Base-by-base conservation (phyloP, 257 asterid species). In the Pogostemon cablin region DNA sequence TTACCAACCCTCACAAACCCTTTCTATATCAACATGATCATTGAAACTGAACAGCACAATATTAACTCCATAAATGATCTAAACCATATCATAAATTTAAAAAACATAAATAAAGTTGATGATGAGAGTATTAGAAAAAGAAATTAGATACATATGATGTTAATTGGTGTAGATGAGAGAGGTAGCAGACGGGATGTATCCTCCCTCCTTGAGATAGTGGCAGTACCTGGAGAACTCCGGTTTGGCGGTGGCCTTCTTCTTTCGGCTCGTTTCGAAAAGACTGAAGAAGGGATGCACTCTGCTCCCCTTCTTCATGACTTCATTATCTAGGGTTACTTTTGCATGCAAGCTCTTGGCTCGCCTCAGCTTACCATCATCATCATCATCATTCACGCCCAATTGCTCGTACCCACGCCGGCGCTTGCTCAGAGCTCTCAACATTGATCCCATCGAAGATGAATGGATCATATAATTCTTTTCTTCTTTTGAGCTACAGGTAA, bases 161-260 rank as follows among this genome's bases (percentile, higher is more conserved):
- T 20, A 20, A 20, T 20, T 20, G 25, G 0, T 20, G 25, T 20
- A 20, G 0, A 20, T 20, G 25, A 20, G 25, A 20, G 25, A 20
- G 25, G 25, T 20, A 20, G 25, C 25, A 20, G 25, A 20, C 25
- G 25, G 25, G 25, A 20, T 50, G 76, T 0, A 44, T 47, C 95
- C 96, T 15, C 92, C 96, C 61, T 91, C 96, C 84, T 69, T 87
- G 37, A 91, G 62, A 69, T 91, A 91, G 78, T 89, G 84, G 72
- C 89, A 25, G 66, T 91, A 91, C 69, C 96, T 89, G 0, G 91
- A 86, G 77, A 91, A 86, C 62, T 89, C 96, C 0, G 98, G 96
- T 55, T 79, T 89, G 1, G 93, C 86, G 0, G 96, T 79, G 1
- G 80, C 82, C 74, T 85, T 88, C 90, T 80, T 84, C 71, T 77